phyloP scores from a whole-genome alignment of 805 yeast species.

The Candida vaughaniae region DNA sequence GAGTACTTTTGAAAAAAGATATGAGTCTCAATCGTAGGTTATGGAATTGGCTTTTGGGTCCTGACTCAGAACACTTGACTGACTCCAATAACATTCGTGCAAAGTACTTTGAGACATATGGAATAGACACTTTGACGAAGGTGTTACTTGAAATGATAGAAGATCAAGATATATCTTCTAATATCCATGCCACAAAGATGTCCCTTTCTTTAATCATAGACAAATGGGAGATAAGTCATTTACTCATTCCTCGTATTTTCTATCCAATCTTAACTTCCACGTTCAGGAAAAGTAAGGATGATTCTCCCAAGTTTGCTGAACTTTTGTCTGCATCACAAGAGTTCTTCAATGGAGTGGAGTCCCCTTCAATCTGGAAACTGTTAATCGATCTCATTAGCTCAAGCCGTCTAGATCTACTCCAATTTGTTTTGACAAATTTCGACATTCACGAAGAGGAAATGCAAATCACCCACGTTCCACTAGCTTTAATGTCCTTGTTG shows the following conservation, averaged over 20 bases:
- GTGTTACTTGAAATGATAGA: slow-evolving; percentile 54
- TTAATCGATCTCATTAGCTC: slow-evolving; percentile 32
- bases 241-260: slow-evolving; percentile 67
- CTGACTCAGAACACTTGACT: slow-evolving; percentile 40
- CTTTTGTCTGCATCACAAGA: slow-evolving; percentile 48
- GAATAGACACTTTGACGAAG: slow-evolving; percentile 45
- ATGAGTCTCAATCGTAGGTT: slow-evolving; percentile 93
- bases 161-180: slow-evolving; percentile 28
- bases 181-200: slow-evolving; percentile 58
- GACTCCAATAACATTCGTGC: slow-evolving; percentile 28
- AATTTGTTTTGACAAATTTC: slow-evolving; percentile 62
- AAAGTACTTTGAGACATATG: slow-evolving; percentile 61
- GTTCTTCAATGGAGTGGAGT: slow-evolving; percentile 85
- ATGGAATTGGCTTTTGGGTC: slow-evolving; percentile 92
- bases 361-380: slow-evolving; percentile 70
- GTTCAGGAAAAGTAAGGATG: slow-evolving; percentile 8
- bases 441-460: slow-evolving; percentile 86
- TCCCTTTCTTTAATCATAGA: slow-evolving; percentile 73
- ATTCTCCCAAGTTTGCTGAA: slow-evolving; percentile 40
- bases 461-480: slow-evolving; percentile 71
- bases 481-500: slow-evolving; percentile 54
- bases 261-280: slow-evolving; percentile 47
- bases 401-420: slow-evolving; percentile 45
- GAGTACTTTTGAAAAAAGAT: slow-evolving; percentile 75
- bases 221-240: slow-evolving; percentile 89